Evolutionary conservation across 306 rosid species (phyloP), one percentile per base, ranked within the genome.

Genomic region (Senna siamea): DNA sequence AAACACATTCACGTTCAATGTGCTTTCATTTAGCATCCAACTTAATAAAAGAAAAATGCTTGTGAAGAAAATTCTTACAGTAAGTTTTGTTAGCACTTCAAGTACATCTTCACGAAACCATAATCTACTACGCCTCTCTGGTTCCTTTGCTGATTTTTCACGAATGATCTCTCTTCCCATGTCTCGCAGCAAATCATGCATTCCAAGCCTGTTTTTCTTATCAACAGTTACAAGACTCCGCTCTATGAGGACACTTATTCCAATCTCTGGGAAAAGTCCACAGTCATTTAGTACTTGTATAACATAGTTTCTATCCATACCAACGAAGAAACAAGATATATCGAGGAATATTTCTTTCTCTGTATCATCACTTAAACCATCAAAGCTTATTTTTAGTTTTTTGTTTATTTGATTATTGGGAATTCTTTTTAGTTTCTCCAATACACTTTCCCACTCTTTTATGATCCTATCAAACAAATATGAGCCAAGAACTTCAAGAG

Each of bases 401-500:
- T 26, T 26, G 1, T 26, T 1, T 40, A 40, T 40, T 40, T 40
- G 46, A 40, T 40, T 11, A 40, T 40, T 40, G 46, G 52, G 52
- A 46, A 46, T 46, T 46, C 52, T 46, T 40, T 40, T 46, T 0
- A 46, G 52, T 46, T 4, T 13, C 52, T 46, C 7, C 52, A 46
- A 46, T 14, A 14, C 17, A 46, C 52, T 46, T 5, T 46, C 7
- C 52, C 52, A 46, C 18, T 46, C n/a, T 48, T 15, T 6, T 10
- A n/a, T n/a, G n/a, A n/a, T n/a, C n/a, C 54, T 48, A 48, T 48
- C 54, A 48, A 48, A 48, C 54, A 48, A 48, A 48, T 5, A 48
- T 0, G 54, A 48, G 20, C 54, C 54, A 48, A 48, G 54, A 1
- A 48, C 20, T 48, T 48, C 20, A 48, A 48, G 22, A 48, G 54